A percentile compares a stretch with the other conserved stretches of the same genome.
These are phyloP conservation scores for Mortierella alpina DNA, from an alignment of 192 early-diverging fungal genomes.

Conservation along the genomic window DNA sequence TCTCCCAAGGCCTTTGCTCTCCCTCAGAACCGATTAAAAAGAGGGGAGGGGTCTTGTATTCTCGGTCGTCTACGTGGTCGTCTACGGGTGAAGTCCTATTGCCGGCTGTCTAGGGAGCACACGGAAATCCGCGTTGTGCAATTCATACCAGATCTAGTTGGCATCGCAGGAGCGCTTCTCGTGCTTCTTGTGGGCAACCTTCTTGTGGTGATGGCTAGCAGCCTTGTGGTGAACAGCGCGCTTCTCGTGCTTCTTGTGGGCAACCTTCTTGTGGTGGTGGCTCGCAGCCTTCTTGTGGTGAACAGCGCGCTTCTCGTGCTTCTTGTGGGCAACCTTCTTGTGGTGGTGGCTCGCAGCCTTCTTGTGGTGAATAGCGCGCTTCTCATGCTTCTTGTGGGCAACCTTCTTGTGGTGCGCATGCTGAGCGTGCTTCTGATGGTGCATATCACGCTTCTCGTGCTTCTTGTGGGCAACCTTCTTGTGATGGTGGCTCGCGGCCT, in stretches of 20 bases:
- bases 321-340: not conserved
- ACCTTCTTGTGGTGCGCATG: conserved; percentile 18
- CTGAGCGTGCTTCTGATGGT: conserved; percentile 6
- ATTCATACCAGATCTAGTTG: conserved; percentile 23
- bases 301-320: conserved; percentile 10
- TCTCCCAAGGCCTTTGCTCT: no score
- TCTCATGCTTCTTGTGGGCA: conserved; percentile 12
- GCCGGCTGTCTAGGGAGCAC: not conserved
- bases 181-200: conserved; percentile 7
- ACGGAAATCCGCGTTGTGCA: conserved; percentile 4
- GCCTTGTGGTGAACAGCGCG: not conserved
- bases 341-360: not conserved
- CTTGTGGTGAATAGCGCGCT: conserved; percentile 6
- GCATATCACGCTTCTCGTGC: conserved; percentile 5
- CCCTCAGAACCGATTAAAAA: no score
- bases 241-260: conserved; percentile 6
- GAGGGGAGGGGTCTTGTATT: no score
- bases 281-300: not conserved
- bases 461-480: conserved; percentile 12
- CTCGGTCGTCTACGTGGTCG: no score
- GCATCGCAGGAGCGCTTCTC: conserved; percentile 10
- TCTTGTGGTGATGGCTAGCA: conserved; percentile 13
- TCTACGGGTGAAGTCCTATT: not conserved
- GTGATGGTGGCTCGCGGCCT: not conserved
- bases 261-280: conserved; percentile 3